Evolutionary conservation across 306 rosid species (phyloP), one percentile per base, ranked within the genome.

Genomic region (Cicer pinnatifidum): DNA sequence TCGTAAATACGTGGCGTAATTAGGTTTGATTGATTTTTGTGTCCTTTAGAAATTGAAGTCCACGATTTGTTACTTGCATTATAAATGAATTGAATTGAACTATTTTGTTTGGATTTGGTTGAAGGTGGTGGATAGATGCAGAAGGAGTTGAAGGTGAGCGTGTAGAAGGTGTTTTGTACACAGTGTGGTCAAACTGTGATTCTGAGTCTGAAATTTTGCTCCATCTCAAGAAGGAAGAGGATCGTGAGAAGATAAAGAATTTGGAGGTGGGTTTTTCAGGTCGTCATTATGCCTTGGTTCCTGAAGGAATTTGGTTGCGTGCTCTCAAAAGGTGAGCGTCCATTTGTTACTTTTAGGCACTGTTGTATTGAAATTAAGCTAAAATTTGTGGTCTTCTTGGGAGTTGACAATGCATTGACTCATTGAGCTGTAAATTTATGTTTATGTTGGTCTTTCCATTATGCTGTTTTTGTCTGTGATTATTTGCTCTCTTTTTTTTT

Each of bases 101-200:
- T 13, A 52, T 45, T 19, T 52, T 19, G 38, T 57, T 60, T 74
- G 70, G 7, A 8, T 39, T 50, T 81, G 81, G 40, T 19, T 87
- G 75, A 85, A 92, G 98, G 85, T 90, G 97, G 96, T 89, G 89
- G 98, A 67, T 73, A 63, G 93, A 89, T 65, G 88, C 75, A 37
- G 84, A 84, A 44, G 64, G 39, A 28, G 35, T 28, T 19, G 87
- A 72, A 16, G 84, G 51, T 15, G 85, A 89, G 73, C 68, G 46
- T 16, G 61, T 43, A 6, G 96, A 77, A 56, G 88, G 92, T 23
- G 88, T 93, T 13, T 9, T 88, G 67, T 93, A 89, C 58, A 37
- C 82, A 7, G 95, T 83, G 7, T 43, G 67, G 51, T 78, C 79
- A 16, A 57, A 76, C 38, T 60, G 70, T 38, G 88, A 71, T 19